These are phyloP conservation scores for Mitragyna speciosa DNA, from an alignment of 257 asterid genomes.

Conservation along the genomic window DNA sequence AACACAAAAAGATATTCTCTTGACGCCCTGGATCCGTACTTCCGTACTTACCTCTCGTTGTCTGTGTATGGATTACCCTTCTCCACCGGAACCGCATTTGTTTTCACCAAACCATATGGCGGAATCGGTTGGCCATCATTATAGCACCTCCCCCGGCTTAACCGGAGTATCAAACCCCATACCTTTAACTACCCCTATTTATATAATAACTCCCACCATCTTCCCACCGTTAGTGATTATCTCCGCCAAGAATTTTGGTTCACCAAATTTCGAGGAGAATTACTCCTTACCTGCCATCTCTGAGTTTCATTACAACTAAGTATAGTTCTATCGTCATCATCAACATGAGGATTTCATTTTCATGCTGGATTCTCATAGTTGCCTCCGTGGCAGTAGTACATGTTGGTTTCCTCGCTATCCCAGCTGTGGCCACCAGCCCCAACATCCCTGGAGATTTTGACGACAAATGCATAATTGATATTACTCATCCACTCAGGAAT, in stretches of 20 bases:
- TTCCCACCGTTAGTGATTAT: background rate
- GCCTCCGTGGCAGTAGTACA: background rate
- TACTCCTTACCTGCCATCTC: background rate
- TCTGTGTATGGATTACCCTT: background rate
- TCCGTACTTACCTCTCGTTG: background rate
- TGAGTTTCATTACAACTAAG: too few relatives aligned
- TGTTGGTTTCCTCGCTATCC: background rate
- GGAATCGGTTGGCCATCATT: background rate
- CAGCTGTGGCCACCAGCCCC: background rate
- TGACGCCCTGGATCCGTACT: background rate
- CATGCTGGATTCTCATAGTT: background rate
- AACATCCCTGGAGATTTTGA: background rate
- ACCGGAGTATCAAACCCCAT: background rate
- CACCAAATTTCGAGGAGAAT: background rate
- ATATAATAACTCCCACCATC: background rate
- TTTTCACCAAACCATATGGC: background rate
- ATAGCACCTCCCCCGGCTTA: background rate
- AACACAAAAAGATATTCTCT: too few relatives aligned
- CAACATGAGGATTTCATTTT: background rate
- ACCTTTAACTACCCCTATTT: too few relatives aligned
- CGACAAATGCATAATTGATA: slow-evolving; percentile 57
- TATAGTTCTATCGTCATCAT: too few relatives aligned
- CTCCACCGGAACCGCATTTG: background rate
- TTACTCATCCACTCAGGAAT: slow-evolving; percentile 56
- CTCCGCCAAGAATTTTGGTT: background rate